Evolutionary conservation across 2,329 filamentous ascomycete genomes (phyloP), one percentile per base, ranked within the genome.

Genomic region (Cladophialophora yegresii): DNA sequence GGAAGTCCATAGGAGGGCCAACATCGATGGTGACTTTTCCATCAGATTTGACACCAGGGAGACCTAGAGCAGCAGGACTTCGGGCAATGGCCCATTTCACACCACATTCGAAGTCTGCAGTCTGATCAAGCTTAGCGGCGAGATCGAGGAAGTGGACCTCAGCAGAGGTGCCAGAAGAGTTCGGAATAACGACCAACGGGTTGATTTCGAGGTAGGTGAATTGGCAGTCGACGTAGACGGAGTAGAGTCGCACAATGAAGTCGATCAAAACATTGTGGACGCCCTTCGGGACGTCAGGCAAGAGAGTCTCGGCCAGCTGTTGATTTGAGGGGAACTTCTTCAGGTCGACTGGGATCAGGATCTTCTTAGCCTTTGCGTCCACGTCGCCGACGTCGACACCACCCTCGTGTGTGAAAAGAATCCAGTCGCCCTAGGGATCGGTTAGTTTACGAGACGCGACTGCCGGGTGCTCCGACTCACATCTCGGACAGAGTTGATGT

Each of bases 171-270:
- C 86, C 90, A 74, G 93, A 88, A 71, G 86, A 89, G 80, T 98
- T 98, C 79, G 95, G 95, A 75, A 99, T 93, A 77, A 97, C 95
- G 68, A 99, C 95, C 70, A 99, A 84, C 73, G 95, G 95, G 88
- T 99, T 99, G 85, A 99, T 99, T 83, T 99, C 95, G 73, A 99
- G 92, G 84, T 99, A 99, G 76, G 95, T 98, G 87, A 99, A 99
- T 82, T 99, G 95, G 87, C 91, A 96, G 85, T 99, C 95, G 71
- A 98, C 95, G 77, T 98, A 99, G 82, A 99, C 95, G 74, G 93
- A 95, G 78, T 99, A 99, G 72, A 99, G 86, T 74, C 95, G 89
- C 75, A 92, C 92, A 83, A 99, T 99, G 86, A 99, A 99, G 86
- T 99, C 95, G 69, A 99, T 91, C 66, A 99, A 87, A 76, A 99